Base-by-base conservation (phyloP, 202 grass and related monocot genomes). In the Elaeis oleifera region DNA sequence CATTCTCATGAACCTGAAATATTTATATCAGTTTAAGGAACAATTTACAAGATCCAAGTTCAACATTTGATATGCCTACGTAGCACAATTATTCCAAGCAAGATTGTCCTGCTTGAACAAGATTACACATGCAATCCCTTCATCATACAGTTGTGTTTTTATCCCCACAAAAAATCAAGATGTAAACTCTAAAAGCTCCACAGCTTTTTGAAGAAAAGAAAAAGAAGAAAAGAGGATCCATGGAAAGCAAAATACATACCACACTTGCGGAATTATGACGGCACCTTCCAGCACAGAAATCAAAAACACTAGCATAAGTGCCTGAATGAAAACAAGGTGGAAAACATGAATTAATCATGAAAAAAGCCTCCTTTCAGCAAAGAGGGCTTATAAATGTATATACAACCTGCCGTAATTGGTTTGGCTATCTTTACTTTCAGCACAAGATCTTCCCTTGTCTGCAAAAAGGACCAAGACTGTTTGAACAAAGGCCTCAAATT, bases 1-100 rank as follows among this genome's bases (percentile, higher is more conserved):
- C 82, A 89, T 97, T 92, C 81, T 97, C 92, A 44, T 91, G 88
- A 72, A 97, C 92, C 88, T 92, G 62, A 63, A 71, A 77, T 54
- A 80, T 51, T 56, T 20, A 64, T 67, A 16, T 79, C 56, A 69
- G 20, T 74, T 20, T 44, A 56, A 44, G 1, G 20, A 19, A 22
- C 18, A 21, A 56, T 56, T 23, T 56, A 9, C 13, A 22, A 56
- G 18, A 13, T 23, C 9, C 54, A 13, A 22, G 23, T 23, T 20
- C 54, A 56, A 22, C 23, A 22, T 19, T 56, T 19, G 18, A 44
- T 44, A 44, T 44, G 36, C 36, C 36, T 44, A 9, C 36, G 13
- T 44, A 13, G 36, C 36, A 44, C 13, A 44, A 13, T 44, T 44
- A 14, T 44, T 9, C 9, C 36, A 44, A 14, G 36, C 36, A 44